Percentiles rank a stretch among this genome's conserved stretches.
Conservation (phyloP, 208 protist genomes). For the Trichomonas gallinae region DNA sequence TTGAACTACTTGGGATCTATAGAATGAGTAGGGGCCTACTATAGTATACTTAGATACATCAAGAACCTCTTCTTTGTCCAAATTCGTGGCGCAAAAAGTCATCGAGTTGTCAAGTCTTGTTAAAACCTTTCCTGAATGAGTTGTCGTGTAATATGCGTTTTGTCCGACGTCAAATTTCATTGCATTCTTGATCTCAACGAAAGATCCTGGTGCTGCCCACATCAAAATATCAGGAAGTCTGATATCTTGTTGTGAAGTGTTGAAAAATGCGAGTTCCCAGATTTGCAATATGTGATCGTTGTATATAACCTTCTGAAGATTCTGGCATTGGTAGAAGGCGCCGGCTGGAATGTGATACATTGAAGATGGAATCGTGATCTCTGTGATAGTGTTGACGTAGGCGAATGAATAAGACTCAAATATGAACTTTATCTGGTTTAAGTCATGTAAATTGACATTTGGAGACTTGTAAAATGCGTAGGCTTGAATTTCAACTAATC, state of each 20-base stretch:
- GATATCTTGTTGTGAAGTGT: background rate
- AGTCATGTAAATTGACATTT: background rate
- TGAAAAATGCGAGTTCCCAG: background rate
- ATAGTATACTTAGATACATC: background rate
- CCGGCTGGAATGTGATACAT: background rate
- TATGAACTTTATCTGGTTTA: background rate
- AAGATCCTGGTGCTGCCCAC: background rate
- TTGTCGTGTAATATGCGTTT: background rate
- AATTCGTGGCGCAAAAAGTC: background rate
- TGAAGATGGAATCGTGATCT: background rate
- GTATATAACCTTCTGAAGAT: background rate
- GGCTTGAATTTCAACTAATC: background rate
- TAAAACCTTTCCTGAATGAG: background rate
- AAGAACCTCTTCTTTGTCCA: background rate
- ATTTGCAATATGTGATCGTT: background rate
- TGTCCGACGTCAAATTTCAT: background rate
- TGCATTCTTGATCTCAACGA: background rate
- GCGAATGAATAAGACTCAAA: background rate
- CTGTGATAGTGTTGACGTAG: background rate
- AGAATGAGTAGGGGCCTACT: background rate
- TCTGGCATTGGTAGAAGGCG: background rate
- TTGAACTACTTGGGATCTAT: background rate
- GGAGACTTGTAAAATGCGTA: background rate
- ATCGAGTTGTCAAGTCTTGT: background rate
- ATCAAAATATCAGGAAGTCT: background rate